Conservation (phyloP, 2,329 filamentous ascomycete species). For the Monosporascus ibericus region DNA sequence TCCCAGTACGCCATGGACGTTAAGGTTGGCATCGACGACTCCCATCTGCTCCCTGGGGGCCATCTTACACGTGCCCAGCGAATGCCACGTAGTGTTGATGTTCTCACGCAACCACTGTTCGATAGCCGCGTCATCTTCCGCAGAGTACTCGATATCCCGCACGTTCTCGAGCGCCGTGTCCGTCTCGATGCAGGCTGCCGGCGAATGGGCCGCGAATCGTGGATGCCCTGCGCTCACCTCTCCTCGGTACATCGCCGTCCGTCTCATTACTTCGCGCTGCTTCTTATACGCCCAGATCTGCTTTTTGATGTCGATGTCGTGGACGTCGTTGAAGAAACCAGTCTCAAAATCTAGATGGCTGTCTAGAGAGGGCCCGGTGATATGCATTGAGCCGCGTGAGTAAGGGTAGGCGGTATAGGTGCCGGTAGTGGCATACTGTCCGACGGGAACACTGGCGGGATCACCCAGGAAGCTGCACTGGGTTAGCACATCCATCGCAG, state of each 20-base stretch:
- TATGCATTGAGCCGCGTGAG: conserved; percentile 43
- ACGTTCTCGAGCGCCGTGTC: conserved; percentile 7
- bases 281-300: conserved; percentile 59
- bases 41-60: conserved; percentile 27
- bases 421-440: conserved; percentile 2
- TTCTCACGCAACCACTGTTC: conserved; percentile 29
- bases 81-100: conserved; percentile 32
- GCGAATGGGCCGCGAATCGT: conserved; percentile 32
- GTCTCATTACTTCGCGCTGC: conserved; percentile 51
- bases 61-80: conserved; percentile 33
- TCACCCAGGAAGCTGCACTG: not conserved
- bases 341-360: conserved; percentile 47
- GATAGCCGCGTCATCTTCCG: conserved; percentile 37
- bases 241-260: conserved; percentile 43
- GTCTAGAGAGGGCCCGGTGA: conserved; percentile 33
- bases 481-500: no score
- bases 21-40: conserved; percentile 31
- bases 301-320: conserved; percentile 44
- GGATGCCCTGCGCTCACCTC: conserved; percentile 37
- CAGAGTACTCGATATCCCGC: conserved; percentile 39
- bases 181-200: conserved; percentile 18
- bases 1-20: conserved; percentile 30
- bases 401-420: conserved; percentile 4
- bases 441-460: not conserved
- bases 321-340: conserved; percentile 45